Evolutionary conservation across 1,284 basidiomycete genomes (phyloP).

Genomic region (Macrocystidia cucumis): DNA sequence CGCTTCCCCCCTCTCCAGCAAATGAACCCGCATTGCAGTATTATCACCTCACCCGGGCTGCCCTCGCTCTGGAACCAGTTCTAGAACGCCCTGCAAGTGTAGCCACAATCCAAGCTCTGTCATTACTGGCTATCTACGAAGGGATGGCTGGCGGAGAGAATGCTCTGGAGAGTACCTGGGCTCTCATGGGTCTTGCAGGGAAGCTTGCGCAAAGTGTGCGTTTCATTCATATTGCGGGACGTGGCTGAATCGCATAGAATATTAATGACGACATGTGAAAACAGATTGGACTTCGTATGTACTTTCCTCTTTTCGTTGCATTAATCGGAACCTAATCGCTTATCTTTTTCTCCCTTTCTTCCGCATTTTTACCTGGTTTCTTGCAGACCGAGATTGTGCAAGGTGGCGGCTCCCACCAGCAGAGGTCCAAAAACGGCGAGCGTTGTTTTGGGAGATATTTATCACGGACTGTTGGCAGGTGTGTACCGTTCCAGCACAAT

Average conservation of each 20-base stretch:
- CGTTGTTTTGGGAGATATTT: slow-evolving; percentile 66
- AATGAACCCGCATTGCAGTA: slow-evolving; percentile 44
- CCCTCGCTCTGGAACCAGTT: slow-evolving; percentile 56
- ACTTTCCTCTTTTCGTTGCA: slow-evolving; percentile 2
- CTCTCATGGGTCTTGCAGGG: slow-evolving; percentile 48
- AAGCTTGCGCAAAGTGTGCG: slow-evolving; percentile 61
- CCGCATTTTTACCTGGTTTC: too few relatives aligned
- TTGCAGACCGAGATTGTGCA: slow-evolving; percentile 58
- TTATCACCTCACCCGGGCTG: slow-evolving; percentile 48
- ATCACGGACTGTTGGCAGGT: slow-evolving; percentile 67
- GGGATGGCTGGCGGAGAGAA: slow-evolving; percentile 49
- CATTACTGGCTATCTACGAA: slow-evolving; percentile 63
- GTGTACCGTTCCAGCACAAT: slow-evolving; percentile 9
- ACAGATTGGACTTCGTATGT: slow-evolving; percentile 62
- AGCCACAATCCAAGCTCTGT: slow-evolving; percentile 58
- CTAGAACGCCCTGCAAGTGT: slow-evolving; percentile 60
- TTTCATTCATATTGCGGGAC: slow-evolving; percentile 7
- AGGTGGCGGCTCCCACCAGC: slow-evolving; percentile 50
- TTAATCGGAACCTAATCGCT: not conserved
- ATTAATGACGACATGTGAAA: too few relatives aligned
- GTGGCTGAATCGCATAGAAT: not conserved
- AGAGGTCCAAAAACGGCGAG: slow-evolving; percentile 63
- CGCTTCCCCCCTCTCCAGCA: slow-evolving; percentile 40
- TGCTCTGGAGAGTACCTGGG: slow-evolving; percentile 56
- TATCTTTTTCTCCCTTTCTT: not conserved